Evolutionary conservation across 2,329 filamentous ascomycete genomes (phyloP), one percentile per base, ranked within the genome.

Genomic region (Bisporella sp.): DNA sequence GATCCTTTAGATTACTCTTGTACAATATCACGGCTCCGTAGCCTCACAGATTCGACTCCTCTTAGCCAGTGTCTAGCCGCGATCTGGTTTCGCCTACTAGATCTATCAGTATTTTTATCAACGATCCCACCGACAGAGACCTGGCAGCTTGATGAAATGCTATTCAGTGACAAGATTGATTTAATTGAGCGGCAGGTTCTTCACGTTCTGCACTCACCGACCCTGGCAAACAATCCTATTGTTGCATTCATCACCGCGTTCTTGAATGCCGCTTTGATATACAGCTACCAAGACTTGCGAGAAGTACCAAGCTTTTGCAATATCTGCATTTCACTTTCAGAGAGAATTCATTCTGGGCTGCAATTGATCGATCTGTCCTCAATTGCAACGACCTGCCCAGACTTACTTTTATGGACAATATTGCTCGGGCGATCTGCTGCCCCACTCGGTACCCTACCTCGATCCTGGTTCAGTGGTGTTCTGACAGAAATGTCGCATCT

Each of bases 61-160:
- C 31, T 47, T 47, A 40, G 35, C 30, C 6, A 28, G 21, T 8
- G 48, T 43, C 8, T 32, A 47, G 31, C 40, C 48, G 8, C 35
- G 46, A 31, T 53, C 37, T 53, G 48, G 47, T 45, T 53, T 4
- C 51, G 51, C n/a, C 47, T 53, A 9, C 51, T 47, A 13, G 50
- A 50, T 31, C 41, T 53, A 4, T 41, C 51, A 3, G 9, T 44
- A 7, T 47, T 53, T 32, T 29, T 53, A 8, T 13, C 5, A 46
- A 46, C n/a, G 11, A 33, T 28, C 4, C 31, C 31, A 11, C 13
- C 6, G 13, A 8, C 13, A 11, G 21, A 21, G 21, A 21, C 21
- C 21, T 21, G 21, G 21, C 21, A 21, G 21, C 30, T 53, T 13
- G 51, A 53, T 41, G 47, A 44, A 28, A 47, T 13, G n/a, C 45